Conservation (phyloP, 1,284 basidiomycete species). For the Puccinia hordei region DNA sequence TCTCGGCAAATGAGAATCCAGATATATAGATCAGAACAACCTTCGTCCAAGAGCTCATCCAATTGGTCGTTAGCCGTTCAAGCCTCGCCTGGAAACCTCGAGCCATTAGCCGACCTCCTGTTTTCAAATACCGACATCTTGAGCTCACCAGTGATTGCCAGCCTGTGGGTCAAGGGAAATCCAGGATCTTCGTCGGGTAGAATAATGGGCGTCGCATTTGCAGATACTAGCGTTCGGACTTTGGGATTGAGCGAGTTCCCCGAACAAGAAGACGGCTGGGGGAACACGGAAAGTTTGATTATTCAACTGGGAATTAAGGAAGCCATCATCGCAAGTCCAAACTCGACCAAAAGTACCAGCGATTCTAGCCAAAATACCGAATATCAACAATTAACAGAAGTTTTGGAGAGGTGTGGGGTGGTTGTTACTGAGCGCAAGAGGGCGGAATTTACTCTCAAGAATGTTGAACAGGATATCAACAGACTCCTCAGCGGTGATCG, state of each 20-base stretch:
- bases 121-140: conserved; percentile 81
- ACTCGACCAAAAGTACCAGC: conserved; percentile 67
- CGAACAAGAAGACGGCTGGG: conserved; percentile 72
- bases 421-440: conserved; percentile 85
- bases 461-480: conserved; percentile 80
- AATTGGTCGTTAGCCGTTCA: conserved; percentile 59
- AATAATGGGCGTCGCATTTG: conserved; percentile 65
- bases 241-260: conserved; percentile 78
- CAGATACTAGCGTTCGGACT: conserved; percentile 64
- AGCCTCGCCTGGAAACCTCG: conserved; percentile 93
- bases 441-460: conserved; percentile 79
- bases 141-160: conserved; percentile 85
- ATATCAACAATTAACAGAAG: conserved; percentile 64
- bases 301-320: conserved; percentile 98
- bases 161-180: conserved; percentile 68
- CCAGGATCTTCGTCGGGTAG: conserved; percentile 64
- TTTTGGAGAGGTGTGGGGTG: conserved; percentile 82
- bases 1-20: conserved; percentile 88
- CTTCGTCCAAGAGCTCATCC: conserved; percentile 51
- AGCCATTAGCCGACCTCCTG: conserved; percentile 88
- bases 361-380: conserved; percentile 76
- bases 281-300: conserved; percentile 71
- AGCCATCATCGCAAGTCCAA: conserved; percentile 67
- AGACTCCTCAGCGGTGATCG: conserved; percentile 69
- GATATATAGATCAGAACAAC: conserved; percentile 63